Evolutionary conservation across 495 filamentous ascomycete species (phyloP).

Genomic region (Aspergillus kassunensis): DNA sequence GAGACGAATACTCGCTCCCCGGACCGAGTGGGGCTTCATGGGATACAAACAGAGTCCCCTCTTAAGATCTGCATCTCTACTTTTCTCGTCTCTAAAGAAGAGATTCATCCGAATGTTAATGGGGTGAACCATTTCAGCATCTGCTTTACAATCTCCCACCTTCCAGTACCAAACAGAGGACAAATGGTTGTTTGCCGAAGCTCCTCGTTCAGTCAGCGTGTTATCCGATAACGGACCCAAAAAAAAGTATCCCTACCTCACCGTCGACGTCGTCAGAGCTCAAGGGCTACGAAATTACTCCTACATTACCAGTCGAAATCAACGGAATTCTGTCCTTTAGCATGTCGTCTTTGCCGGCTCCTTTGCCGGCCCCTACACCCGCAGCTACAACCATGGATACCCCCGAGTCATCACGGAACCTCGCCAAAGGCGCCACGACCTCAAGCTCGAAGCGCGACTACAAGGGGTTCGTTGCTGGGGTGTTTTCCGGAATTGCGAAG

Average conservation of each 20-base stretch:
- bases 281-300: background rate
- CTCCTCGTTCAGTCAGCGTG: background rate
- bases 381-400: slow-evolving; percentile 15
- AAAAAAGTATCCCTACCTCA: background rate
- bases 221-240: slow-evolving; percentile 17
- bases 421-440: slow-evolving; percentile 9
- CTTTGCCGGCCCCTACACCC: slow-evolving; percentile 16
- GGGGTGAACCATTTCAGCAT: background rate
- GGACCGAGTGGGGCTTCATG: slow-evolving; percentile 30
- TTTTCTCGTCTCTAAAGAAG: slow-evolving; percentile 1
- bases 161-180: background rate
- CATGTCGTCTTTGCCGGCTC: slow-evolving; percentile 29
- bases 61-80: slow-evolving; percentile 11
- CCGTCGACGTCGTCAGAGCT: background rate
- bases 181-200: background rate
- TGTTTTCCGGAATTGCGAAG: slow-evolving; percentile 92
- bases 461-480: slow-evolving; percentile 90
- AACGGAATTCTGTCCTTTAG: no score
- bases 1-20: slow-evolving; percentile 32
- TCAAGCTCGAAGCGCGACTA: slow-evolving; percentile 50
- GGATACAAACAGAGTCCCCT: slow-evolving; percentile 1
- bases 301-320: no score
- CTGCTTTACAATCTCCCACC: background rate
- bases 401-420: slow-evolving; percentile 6
- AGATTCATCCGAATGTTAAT: background rate